These are phyloP conservation scores for Cephalotrichum gorgonifer DNA, from an alignment of 2,329 filamentous ascomycete species.

Conservation along the genomic window DNA sequence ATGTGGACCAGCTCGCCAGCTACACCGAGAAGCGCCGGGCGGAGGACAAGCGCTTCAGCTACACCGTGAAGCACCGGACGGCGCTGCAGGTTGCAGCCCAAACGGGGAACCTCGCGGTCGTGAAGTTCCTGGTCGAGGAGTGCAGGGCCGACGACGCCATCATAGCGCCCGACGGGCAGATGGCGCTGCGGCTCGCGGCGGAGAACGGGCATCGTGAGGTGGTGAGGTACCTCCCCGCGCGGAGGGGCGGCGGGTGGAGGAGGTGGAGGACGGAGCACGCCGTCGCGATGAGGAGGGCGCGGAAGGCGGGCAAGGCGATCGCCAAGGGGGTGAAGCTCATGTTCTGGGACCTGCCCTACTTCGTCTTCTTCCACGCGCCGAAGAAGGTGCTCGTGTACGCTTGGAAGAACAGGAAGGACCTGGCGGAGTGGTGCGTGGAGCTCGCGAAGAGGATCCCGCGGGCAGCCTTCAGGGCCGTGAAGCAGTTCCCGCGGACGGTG, in stretches of 20 bases:
- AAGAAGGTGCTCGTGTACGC: conserved; percentile 10
- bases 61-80: conserved; percentile 24
- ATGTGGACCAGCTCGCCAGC: conserved; percentile 13
- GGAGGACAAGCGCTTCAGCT: conserved; percentile 2
- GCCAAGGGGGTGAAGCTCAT: conserved; percentile 14
- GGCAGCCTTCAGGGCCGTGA: conserved; percentile 7
- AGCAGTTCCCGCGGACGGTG: conserved; percentile 13
- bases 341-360: conserved; percentile 15
- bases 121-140: conserved; percentile 27
- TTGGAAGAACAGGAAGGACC: conserved; percentile 15
- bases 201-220: conserved; percentile 28
- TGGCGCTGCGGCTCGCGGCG: conserved; percentile 33
- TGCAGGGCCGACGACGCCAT: conserved; percentile 30
- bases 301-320: conserved; percentile 14
- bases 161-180: conserved; percentile 32
- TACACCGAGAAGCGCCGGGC: conserved; percentile 14
- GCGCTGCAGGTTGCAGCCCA: conserved; percentile 32
- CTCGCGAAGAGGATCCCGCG: conserved; percentile 16
- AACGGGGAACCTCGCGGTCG: conserved; percentile 26
- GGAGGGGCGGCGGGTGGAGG: conserved; percentile 25
- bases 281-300: conserved; percentile 15
- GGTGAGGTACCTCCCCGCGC: conserved; percentile 28
- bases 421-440: conserved; percentile 19
- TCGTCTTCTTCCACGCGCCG: conserved; percentile 17
- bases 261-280: conserved; percentile 23